phyloP scores from a whole-genome alignment of 2,329 filamentous ascomycete genomes.

The Fusarium lateritium region DNA sequence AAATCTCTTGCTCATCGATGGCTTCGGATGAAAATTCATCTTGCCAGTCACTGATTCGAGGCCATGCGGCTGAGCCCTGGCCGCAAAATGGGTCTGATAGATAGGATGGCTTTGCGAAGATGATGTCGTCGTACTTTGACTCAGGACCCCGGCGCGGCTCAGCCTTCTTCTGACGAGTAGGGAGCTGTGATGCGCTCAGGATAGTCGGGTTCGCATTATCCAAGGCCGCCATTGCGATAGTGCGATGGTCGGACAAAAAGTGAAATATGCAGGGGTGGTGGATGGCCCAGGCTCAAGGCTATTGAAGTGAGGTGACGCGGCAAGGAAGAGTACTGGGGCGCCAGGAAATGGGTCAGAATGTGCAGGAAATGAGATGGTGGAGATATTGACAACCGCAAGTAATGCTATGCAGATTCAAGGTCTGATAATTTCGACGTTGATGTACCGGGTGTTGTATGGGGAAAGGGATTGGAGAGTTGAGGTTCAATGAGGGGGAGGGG shows the following conservation, averaged over 20 bases:
- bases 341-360: constrained; percentile 9
- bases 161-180: constrained; percentile 75
- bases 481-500: constrained; percentile 41
- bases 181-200: constrained; percentile 88
- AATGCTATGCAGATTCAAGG: constrained; percentile 37
- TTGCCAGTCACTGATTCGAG: constrained; percentile 58
- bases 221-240: constrained; percentile 52
- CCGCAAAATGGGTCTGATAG: constrained; percentile 58
- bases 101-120: constrained; percentile 63
- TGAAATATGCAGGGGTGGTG: constrained; percentile 30
- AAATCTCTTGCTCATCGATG: constrained; percentile 98
- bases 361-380: constrained; percentile 39
- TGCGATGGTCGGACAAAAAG: constrained; percentile 16
- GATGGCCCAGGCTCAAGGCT: constrained; percentile 30
- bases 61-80: constrained; percentile 54
- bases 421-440: constrained; percentile 30
- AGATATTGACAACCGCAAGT: constrained; percentile 32
- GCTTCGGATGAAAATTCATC: constrained; percentile 79
- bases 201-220: constrained; percentile 96
- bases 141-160: constrained; percentile 64
- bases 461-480: constrained; percentile 33
- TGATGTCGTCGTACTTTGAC: constrained; percentile 62
- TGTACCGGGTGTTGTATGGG: constrained; percentile 37
- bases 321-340: constrained; percentile 15
- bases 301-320: constrained; percentile 20